Conservation (phyloP, 441 rosid genomes). For the Pelargonium hybrid region DNA sequence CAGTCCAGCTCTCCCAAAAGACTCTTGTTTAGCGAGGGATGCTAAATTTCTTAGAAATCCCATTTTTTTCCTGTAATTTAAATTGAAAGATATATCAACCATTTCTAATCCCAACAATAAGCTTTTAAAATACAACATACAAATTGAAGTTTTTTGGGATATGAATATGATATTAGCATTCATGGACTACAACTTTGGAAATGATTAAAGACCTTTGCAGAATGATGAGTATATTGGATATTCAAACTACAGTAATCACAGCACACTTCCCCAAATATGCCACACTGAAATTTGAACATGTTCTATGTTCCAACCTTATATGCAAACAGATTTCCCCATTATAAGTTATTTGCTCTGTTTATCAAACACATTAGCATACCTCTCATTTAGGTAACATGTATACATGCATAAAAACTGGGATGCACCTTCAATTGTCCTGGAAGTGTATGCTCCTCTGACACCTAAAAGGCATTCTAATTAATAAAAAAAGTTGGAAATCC, state of each 20-base stretch:
- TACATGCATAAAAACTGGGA: conserved; percentile 48
- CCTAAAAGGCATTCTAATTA: conserved; percentile 33
- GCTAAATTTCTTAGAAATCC: conserved; percentile 56
- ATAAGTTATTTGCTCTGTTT: not conserved
- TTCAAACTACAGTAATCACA: not conserved
- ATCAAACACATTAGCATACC: conserved; percentile 31
- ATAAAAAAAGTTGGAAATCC: conserved; percentile 12
- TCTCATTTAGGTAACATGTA: conserved; percentile 38
- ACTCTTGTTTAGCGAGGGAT: conserved; percentile 54
- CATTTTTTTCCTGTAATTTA: conserved; percentile 43
- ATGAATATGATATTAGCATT: not conserved
- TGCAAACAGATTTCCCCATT: not conserved
- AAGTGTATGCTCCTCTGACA: conserved; percentile 61
- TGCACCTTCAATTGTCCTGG: conserved; percentile 57
- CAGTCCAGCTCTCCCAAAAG: conserved; percentile 88
- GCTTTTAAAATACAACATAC: not conserved
- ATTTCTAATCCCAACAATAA: not conserved
- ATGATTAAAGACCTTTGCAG: not conserved
- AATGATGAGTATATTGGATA: not conserved
- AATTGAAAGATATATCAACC: conserved; percentile 11
- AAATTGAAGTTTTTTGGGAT: not conserved
- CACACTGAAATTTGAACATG: not conserved
- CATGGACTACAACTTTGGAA: not conserved
- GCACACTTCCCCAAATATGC: not conserved
- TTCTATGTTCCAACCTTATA: not conserved